Evolutionary conservation across 345 rosid genomes (phyloP), one percentile per base, ranked within the genome.

Genomic region (Noccaea bulbosa): DNA sequence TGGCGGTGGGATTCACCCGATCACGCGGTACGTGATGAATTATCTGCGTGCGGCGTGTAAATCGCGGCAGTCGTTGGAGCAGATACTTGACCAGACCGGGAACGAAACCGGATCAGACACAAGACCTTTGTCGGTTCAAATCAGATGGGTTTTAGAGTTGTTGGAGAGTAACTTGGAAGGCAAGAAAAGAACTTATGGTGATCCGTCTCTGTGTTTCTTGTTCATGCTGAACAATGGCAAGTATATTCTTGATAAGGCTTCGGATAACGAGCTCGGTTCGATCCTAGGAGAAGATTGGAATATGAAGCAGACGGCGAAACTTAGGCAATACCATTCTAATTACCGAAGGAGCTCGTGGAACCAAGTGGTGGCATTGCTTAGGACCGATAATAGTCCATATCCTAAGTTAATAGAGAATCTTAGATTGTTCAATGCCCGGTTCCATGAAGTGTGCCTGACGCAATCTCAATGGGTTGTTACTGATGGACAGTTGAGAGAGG

Each of bases 21-120:
- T 93, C 27, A 93, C 98, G 0, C 85, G 97, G 14, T 93, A 90
- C 8, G 96, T 93, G 27, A 87, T 93, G 90, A 93, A 90, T 59
- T 93, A 88, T 79, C 80, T 88, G 10, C 88, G 93, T 9, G 98
- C 98, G 0, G 97, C 98, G 0, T 90, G 96, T 76, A 80, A 89
- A 48, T 88, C 97, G 0, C 69, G 88, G 7, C 81, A 81, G 17
- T 80, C 90, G 5, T 79, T 93, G 7, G 98, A 93, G 57, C 89
- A 79, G 52, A 81, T 93, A 4, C 87, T 90, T 8, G 92, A 84
- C n/a, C 91, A 93, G 75, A 9, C 74, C 2, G 71, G 51, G 27
- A 80, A 62, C 65, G 83, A 63, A 15, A 61, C 68, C 5, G 71
- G 77, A 2, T 63, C 84, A 9, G 83, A 70, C 20, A 79, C 74